Evolutionary conservation across 176 grass and related monocot species (phyloP), one percentile per base, ranked within the genome.

Genomic region (Zoysia pacifica): DNA sequence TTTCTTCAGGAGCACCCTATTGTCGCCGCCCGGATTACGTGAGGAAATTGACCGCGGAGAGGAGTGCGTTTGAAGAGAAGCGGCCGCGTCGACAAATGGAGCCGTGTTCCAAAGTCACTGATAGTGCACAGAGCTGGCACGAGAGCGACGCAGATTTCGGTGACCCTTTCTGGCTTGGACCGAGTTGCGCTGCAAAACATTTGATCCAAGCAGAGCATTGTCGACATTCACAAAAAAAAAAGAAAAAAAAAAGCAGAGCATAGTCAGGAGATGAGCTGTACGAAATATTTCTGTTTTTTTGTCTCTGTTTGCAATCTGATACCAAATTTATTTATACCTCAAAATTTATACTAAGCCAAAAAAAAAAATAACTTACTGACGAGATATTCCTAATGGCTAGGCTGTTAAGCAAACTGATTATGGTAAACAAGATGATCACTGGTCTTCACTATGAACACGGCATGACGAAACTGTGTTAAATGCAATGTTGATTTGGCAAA

Each of bases 1-100:
- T 86, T 85, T 76, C 83, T 78, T 91, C 75, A 86, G 83, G 83
- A 62, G 66, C 79, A 88, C 69, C 79, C 79, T 79, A 76, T 72
- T 71, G 63, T 76, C 41, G 55, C 80, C 51, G 9, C 61, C n/a
- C 49, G 45, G 78, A 44, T 67, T 72, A 84, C 74, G 56, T 48
- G 50, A 70, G 43, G 75, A 76, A 65, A 72, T 75, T 74, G 82
- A 85, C 82, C 19, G 72, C 11, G 46, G 18, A 37, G 19, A 38
- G 36, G 76, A 54, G 87, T 89, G 87, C 49, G 61, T 61, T 46
- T 89, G 77, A 87, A 87, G 85, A 81, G 52, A 83, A 45, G 19
- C 78, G 39, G 46, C 38, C 46, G 2, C 2, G 20, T 52, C 67
- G 28, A 28, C 28, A 28, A 28, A 28, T 28, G 28, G 28, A 28